Evolutionary conservation across 2,329 filamentous ascomycete species (phyloP).

Genomic region (Biscogniauxia mediterranea): DNA sequence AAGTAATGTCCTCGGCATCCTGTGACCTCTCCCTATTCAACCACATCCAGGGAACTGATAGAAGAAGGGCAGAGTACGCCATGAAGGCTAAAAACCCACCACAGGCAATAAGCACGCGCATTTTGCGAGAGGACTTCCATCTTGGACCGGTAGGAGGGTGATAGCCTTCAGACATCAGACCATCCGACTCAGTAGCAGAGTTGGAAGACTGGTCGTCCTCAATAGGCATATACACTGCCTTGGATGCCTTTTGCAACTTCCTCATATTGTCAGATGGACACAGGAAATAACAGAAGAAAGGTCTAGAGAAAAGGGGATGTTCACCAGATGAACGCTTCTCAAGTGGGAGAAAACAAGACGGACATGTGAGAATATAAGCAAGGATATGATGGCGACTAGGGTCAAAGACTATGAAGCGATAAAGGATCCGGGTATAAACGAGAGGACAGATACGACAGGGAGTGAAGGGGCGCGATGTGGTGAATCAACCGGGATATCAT

Average conservation of each 20-base stretch:
- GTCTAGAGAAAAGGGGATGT: background rate
- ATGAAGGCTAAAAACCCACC: slow-evolving; percentile 9
- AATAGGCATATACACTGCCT: slow-evolving; percentile 15
- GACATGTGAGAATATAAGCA: no score
- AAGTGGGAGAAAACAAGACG: background rate
- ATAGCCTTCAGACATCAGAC: slow-evolving; percentile 14
- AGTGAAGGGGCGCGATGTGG: no score
- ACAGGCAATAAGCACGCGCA: slow-evolving; percentile 9
- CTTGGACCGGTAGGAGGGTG: background rate
- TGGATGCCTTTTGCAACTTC: slow-evolving; percentile 2
- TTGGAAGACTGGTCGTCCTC: slow-evolving; percentile 9
- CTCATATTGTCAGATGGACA: slow-evolving; percentile 6
- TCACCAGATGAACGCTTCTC: background rate
- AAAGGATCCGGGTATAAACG: no score
- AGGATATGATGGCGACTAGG: no score
- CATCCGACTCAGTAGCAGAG: slow-evolving; percentile 18
- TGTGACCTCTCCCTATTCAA: slow-evolving; percentile 20
- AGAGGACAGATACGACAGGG: no score
- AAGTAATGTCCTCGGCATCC: slow-evolving; percentile 24
- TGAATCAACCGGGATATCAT: no score
- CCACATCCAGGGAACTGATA: slow-evolving; percentile 18
- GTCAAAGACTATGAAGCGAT: no score
- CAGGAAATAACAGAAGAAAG: background rate
- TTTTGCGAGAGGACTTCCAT: slow-evolving; percentile 7
- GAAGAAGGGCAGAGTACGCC: slow-evolving; percentile 17